Evolutionary conservation across 352 stramenopile species (phyloP), one percentile per base, ranked within the genome.

Genomic region (Globisporangium barbulae): DNA sequence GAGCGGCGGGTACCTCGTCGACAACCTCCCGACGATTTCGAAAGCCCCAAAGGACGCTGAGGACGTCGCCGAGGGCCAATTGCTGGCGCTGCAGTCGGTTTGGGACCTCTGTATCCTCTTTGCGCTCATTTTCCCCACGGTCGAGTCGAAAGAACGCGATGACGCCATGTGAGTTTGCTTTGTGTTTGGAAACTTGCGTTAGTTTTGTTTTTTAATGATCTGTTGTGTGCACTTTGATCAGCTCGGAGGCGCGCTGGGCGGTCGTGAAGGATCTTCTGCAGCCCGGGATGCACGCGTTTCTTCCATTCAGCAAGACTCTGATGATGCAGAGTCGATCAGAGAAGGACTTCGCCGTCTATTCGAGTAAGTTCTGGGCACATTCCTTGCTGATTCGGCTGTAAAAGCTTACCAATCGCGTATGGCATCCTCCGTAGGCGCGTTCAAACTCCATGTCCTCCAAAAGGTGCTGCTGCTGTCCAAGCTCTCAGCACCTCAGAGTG

Each of bases 231-330:
- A 33, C 31, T 30, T 15, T 64, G 50, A 59, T 33, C 22, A 63
- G 52, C 9, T 74, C 61, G 45, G 72, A 84, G 10, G 69, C 72
- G 28, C 75, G 70, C n/a, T 86, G 77, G 77, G 71, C 67, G 17
- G 54, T 83, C 19, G 75, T 79, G 7, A 80, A 79, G 62, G 64
- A 76, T 6, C 63, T 86, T 9, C 67, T 86, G 13, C 74, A 82
- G 25, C 67, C 66, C 17, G 58, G 59, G n/a, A 78, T 70, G 25
- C 64, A 10, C 3, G 55, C 71, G 37, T 83, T 82, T 45, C 73
- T 85, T 30, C 77, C 75, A 35, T 83, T 83, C 37, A 69, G 37
- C 35, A 31, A 31, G n/a, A 22, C 44, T 22, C 5, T 44, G 17
- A 21, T 25, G 10, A 9, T 17, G 7, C 39, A 58, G 21, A 41